phyloP scores from a whole-genome alignment of 768 basidiomycete genomes.

The Phaffia australis region DNA sequence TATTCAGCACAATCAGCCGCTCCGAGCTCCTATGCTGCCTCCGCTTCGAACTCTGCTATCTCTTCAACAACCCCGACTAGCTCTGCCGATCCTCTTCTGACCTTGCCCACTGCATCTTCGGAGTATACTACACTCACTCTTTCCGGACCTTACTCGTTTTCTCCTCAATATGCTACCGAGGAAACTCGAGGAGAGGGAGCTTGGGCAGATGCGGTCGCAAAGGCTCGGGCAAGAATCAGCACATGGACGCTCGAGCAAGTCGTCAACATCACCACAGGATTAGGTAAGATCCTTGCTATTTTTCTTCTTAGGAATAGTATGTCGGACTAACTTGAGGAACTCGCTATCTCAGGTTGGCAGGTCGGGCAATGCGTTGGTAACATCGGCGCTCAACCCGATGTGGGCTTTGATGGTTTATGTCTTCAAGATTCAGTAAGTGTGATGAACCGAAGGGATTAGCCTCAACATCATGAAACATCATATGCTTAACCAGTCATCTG shows the following conservation, averaged over 20 bases:
- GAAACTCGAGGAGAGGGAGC: conserved; percentile 22
- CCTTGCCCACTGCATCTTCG: conserved; percentile 6
- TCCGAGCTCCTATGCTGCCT: conserved; percentile 7
- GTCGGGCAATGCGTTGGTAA: conserved; percentile 44
- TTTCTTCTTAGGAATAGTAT: not conserved
- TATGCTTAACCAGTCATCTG: not conserved
- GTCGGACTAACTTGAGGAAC: not conserved
- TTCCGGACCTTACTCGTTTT: not conserved
- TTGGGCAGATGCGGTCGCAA: conserved; percentile 34
- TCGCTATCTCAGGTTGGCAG: not conserved
- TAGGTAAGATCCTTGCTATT: conserved; percentile 27
- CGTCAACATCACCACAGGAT: conserved; percentile 50
- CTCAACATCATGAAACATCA: not conserved
- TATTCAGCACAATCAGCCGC: not conserved
- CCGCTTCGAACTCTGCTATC: not conserved
- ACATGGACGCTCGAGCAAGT: conserved; percentile 46
- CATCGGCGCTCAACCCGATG: conserved; percentile 44
- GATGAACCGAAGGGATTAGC: not conserved
- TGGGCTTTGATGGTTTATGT: conserved; percentile 46
- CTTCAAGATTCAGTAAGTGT: conserved; percentile 44
- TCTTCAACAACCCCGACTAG: not conserved
- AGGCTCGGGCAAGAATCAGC: conserved; percentile 38
- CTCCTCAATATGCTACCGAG: not conserved
- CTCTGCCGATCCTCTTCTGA: not conserved
- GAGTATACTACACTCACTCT: not conserved